Evolutionary conservation across 2,329 filamentous ascomycete species (phyloP).

Genomic region (Stagonosporopsis tanaceti): DNA sequence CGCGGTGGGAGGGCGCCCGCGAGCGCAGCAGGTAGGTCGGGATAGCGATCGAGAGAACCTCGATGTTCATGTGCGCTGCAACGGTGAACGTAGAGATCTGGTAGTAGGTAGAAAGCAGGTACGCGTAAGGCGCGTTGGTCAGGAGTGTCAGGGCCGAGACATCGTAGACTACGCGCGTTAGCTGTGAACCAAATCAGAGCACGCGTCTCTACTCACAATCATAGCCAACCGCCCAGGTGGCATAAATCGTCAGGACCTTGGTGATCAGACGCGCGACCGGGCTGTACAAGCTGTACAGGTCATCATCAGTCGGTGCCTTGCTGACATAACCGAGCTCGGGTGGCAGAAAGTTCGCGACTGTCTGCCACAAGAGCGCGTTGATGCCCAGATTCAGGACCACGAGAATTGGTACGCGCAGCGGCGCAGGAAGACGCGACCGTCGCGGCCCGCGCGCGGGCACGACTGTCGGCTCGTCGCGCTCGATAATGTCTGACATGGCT

Average conservation of each 20-base stretch:
- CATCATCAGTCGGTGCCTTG: slow-evolving; percentile 65
- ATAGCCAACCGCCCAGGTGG: slow-evolving; percentile 77
- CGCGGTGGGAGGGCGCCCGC: slow-evolving; percentile 69
- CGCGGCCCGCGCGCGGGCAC: slow-evolving; percentile 34
- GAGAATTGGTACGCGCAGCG: slow-evolving; percentile 53
- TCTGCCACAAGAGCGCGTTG: slow-evolving; percentile 70
- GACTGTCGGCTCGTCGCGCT: slow-evolving; percentile 39
- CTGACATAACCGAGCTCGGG: slow-evolving; percentile 74
- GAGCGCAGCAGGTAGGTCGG: slow-evolving; percentile 80
- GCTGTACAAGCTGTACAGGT: slow-evolving; percentile 58
- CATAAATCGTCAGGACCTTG: slow-evolving; percentile 70
- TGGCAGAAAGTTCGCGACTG: slow-evolving; percentile 66
- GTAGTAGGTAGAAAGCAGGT: slow-evolving; percentile 82
- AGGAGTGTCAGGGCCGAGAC: slow-evolving; percentile 62
- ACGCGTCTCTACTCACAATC: slow-evolving; percentile 65
- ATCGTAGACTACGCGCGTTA: slow-evolving; percentile 47
- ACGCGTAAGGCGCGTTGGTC: slow-evolving; percentile 77
- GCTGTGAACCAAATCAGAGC: not conserved
- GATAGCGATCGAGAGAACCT: slow-evolving; percentile 71
- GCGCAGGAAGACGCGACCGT: slow-evolving; percentile 45
- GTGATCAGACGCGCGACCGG: slow-evolving; percentile 63
- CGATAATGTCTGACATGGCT: slow-evolving; percentile 39
- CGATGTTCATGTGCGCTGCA: slow-evolving; percentile 69
- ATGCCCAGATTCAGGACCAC: slow-evolving; percentile 66
- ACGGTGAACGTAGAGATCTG: slow-evolving; percentile 68